Evolutionary conservation across 2,329 filamentous ascomycete genomes (phyloP), one percentile per base, ranked within the genome.

Genomic region (Cladosporium velox): DNA sequence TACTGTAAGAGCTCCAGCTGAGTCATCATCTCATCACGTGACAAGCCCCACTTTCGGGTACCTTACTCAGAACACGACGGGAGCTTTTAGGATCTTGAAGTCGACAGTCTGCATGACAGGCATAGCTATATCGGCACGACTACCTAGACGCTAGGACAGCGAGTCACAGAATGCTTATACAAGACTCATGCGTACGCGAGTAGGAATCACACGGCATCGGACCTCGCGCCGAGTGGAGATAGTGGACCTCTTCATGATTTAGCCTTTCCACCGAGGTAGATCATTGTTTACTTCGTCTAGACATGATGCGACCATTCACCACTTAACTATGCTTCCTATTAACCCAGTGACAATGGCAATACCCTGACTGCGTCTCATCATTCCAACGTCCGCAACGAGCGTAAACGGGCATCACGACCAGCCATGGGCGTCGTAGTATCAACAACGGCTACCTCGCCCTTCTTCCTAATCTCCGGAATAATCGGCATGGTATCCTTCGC

Each of bases 401-500:
- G 8, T 47, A 2, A 34, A 24, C 15, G 26, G 38, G 28, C 12
- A 38, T 6, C 21, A 21, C 7, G 2, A 34, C n/a, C 52, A 32
- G 12, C 34, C 57, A 64, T 64, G 61, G 61, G 61, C 8, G 21
- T 64, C 18, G 51, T 57, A 4, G 61, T 64, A 4, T 57, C 51
- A 21, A 34, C 60, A 28, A 35, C 61, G 24, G 55, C 61, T 2
- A 64, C 61, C 15, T 64, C 61, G 51, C 61, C 51, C n/a, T 64
- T 64, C 61, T 64, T 64, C 35, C 51, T 64, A 24, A 24, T 64
- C 24, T 55, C 49, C n/a, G 61, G 61, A 18, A 47, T 57, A 26
- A 78, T 81, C 34, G 79, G 79, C 59, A 77, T 81, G 66, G 72
- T 81, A 32, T 77, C 75, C 44, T 81, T 81, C 54, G 77, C 77